phyloP scores from a whole-genome alignment of 2,329 filamentous ascomycete genomes.

The Xylariales sp. region DNA sequence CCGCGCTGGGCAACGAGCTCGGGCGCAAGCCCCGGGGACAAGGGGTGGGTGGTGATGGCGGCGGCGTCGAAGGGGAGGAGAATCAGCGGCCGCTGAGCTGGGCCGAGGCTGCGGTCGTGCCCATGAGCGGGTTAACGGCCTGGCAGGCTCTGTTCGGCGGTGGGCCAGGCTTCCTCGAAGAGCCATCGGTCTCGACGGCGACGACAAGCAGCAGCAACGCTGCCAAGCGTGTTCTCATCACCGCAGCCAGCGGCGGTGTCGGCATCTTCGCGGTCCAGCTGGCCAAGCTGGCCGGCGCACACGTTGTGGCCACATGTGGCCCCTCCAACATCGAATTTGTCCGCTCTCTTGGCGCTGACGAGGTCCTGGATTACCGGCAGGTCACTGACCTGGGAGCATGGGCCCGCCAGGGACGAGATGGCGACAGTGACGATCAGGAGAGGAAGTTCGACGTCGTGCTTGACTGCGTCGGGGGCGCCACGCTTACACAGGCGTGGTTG shows the following conservation, averaged over 20 bases:
- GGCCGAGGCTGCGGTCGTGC: constrained; percentile 18
- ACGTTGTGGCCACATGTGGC: constrained; percentile 2
- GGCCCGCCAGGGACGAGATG: no score
- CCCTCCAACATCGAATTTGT: background rate
- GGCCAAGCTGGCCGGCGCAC: constrained; percentile 13
- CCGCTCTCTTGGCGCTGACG: background rate
- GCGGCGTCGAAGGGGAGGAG: no score
- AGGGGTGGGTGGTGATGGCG: no score
- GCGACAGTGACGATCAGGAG: background rate
- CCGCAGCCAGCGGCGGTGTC: constrained; percentile 14
- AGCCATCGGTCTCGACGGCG: no score
- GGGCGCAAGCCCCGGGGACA: background rate
- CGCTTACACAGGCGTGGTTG: background rate
- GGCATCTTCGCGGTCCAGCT: constrained; percentile 20
- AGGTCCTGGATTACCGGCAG: constrained; percentile 3
- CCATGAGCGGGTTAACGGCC: constrained; percentile 16
- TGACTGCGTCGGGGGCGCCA: background rate
- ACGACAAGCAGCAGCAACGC: background rate
- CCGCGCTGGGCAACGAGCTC: background rate
- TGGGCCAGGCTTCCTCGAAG: constrained; percentile 5
- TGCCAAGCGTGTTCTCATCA: constrained; percentile 16
- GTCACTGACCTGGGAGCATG: background rate
- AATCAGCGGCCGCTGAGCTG: constrained; percentile 12
- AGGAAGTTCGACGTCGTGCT: constrained; percentile 1
- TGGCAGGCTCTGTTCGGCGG: constrained; percentile 19